Evolutionary conservation across 305 asterid species (phyloP), one percentile per base, ranked within the genome.

Genomic region (Vinca major): DNA sequence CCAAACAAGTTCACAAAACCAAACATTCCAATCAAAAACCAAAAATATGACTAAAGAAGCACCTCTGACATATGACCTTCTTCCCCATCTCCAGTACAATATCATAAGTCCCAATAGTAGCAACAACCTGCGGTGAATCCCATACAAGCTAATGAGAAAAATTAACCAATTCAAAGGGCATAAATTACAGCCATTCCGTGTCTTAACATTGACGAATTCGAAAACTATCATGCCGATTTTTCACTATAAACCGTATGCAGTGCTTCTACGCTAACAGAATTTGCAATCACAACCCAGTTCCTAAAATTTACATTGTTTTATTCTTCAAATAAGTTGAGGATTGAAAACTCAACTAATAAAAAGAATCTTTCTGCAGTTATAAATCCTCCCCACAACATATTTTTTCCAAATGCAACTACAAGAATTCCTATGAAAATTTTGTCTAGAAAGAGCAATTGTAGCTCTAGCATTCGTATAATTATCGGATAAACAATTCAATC

Each of bases 21-120:
- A 61, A 16, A 39, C 2, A 39, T 7, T 37, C 19, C 43, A 58
- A 58, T 5, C 20, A 36, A 9, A 61, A 61, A 41, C 37, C 26
- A 60, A 39, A 60, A 26, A 14, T 60, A 60, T 37, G 13, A 39
- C 21, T 39, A 20, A 49, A 60, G 67, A 62, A 67, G 73, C 77
- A 93, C 99, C 97, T 93, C 75, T 85, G 95, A 73, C 92, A 84
- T 52, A 93, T 60, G 71, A 93, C 88, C 88, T 93, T 93, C 95
- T 79, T 90, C 63, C 91, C 99, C 68, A 93, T 71, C 76, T 90
- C 99, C 64, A 90, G 71, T 9, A 95, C 88, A 66, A 93, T 85
- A 78, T 93, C 96, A 67, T 81, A 93, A 71, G 95, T 93, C 72
- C 96, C 99, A 74, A 93, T 79, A 61, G 97, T 84, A 50, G 92